These are phyloP conservation scores for Sclerotinia borealis DNA, from an alignment of 2,329 filamentous ascomycete genomes.

Conservation along the genomic window DNA sequence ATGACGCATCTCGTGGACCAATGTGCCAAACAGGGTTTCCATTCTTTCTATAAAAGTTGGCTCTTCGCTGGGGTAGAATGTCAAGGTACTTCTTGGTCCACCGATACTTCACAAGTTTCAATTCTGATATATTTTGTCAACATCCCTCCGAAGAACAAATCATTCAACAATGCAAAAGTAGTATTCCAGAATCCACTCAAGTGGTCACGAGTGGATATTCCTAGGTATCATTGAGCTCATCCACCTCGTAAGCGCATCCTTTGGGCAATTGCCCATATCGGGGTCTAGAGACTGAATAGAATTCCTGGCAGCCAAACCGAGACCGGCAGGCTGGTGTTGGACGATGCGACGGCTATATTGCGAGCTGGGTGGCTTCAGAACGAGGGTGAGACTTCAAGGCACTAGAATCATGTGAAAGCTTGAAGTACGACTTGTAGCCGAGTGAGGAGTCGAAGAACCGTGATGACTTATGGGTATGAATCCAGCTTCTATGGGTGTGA, in stretches of 20 bases:
- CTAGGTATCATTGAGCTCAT: background rate
- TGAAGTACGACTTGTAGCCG: too few relatives aligned
- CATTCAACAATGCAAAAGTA: constrained; percentile 1
- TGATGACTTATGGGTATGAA: too few relatives aligned
- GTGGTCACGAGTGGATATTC: background rate
- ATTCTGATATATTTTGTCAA: background rate
- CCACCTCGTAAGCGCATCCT: background rate
- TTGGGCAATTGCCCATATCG: background rate
- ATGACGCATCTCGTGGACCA: constrained; percentile 5
- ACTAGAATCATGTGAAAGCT: too few relatives aligned
- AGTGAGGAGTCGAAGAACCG: too few relatives aligned
- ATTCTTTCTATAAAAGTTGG: background rate
- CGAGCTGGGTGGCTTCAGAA: too few relatives aligned
- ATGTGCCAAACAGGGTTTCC: background rate
- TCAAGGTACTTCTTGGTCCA: background rate
- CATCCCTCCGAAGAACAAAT: background rate
- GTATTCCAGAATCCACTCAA: background rate
- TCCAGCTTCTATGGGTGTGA: too few relatives aligned
- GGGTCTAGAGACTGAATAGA: background rate
- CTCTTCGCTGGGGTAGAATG: background rate
- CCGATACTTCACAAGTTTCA: background rate
- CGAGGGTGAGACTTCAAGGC: too few relatives aligned
- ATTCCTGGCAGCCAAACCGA: background rate
- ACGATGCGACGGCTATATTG: too few relatives aligned
- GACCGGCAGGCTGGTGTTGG: background rate